A percentile compares a stretch with the other conserved stretches of the same genome.
phyloP scores from a whole-genome alignment of 768 basidiomycete species.

The Collybia mongolica region DNA sequence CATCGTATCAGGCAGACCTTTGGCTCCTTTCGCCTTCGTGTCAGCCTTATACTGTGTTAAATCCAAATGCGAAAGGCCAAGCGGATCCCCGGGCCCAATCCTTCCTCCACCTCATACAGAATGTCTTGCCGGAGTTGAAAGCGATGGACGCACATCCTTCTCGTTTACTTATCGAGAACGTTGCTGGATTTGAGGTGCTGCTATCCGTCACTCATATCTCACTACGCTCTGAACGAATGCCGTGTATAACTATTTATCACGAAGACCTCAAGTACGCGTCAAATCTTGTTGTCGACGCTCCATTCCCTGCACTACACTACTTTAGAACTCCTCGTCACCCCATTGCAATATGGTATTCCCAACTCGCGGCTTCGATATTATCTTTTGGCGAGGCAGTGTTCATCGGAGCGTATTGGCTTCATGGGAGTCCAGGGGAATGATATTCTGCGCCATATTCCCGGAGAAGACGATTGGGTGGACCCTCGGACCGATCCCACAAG shows the following conservation, averaged over 20 bases:
- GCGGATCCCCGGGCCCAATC: conserved; percentile 74
- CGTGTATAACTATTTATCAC: conserved; percentile 4
- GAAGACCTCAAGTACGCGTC: conserved; percentile 66
- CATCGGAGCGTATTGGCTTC: conserved; percentile 31
- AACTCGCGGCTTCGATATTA: conserved; percentile 85
- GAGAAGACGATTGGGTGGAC: conserved; percentile 37
- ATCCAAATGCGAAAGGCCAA: conserved; percentile 68
- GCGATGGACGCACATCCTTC: conserved; percentile 44
- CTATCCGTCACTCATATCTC: conserved; percentile 1
- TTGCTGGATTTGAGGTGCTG: conserved; percentile 79
- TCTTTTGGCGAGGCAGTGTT: conserved; percentile 58
- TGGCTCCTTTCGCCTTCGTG: conserved; percentile 85
- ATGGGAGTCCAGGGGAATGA: conserved; percentile 14
- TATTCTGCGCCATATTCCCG: conserved; percentile 58
- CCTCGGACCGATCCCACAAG: conserved; percentile 21
- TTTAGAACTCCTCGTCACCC: conserved; percentile 67
- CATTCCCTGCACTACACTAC: conserved; percentile 52
- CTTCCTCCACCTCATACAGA: conserved; percentile 68
- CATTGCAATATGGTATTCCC: conserved; percentile 76
- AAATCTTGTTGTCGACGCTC: conserved; percentile 51
- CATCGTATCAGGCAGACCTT: conserved; percentile 49
- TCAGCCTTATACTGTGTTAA: conserved; percentile 82
- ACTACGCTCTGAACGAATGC: conserved; percentile 4
- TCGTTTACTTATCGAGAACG: conserved; percentile 74
- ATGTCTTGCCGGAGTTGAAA: conserved; percentile 60